Evolutionary conservation across 306 rosid genomes (phyloP), one percentile per base, ranked within the genome.

Genomic region (Rosa multiflora): DNA sequence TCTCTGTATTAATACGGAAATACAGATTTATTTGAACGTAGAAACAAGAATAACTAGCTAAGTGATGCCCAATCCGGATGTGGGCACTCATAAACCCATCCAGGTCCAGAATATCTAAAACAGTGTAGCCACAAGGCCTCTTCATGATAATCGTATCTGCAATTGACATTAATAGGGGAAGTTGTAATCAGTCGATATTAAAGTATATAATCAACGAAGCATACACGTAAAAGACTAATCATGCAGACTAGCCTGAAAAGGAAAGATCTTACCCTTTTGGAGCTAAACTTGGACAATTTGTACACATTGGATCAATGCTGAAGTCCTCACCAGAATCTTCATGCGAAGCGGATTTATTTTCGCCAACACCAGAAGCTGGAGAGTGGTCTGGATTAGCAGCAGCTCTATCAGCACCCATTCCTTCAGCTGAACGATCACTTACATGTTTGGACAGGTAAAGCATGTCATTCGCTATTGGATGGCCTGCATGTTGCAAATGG

Each of bases 121-220:
- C 97, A 91, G 76, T 92, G 98, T 47, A 92, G 87, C 97, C 97
- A 90, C 72, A 94, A 70, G 44, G 87, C 98, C 78, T 92, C 93
- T 82, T 92, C 97, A 77, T 87, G 78, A 8, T 71, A 79, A 52
- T 80, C 90, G 67, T 94, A 92, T 49, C 98, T 90, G 90, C 87
- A 80, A 76, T 83, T 21, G 5, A 18, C 6, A 37, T 52, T 17
- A 51, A 59, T 4, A 63, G 6, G 43, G 56, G 69, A 23, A 13
- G 69, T 15, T 56, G 63, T 37, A 29, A 20, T 43, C 48, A 59
- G 47, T 70, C 5, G 0, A 32, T 20, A 15, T 26, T 3, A 1
- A 21, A 43, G 7, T 42, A 42, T 23, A 70, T 2, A 13, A 35
- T 26, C 32, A 5, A 18, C 37, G 6, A 14, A 44, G 29, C 7